Evolutionary conservation across 75 land plant genomes (phyloP), one percentile per base, ranked within the genome.

Genomic region (Pseudotsuga menziesii): DNA sequence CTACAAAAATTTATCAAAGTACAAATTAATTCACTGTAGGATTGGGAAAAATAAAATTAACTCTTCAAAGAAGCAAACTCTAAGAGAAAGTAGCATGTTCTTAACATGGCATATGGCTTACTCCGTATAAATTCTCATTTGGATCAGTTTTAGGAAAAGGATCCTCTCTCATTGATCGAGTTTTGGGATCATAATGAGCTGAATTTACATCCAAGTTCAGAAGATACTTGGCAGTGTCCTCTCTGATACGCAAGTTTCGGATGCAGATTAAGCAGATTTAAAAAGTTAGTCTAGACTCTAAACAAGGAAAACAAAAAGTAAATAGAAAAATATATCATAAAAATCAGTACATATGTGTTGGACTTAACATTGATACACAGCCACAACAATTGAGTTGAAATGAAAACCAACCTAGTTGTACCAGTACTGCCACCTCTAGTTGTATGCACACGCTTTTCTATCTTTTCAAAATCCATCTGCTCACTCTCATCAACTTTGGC

Each of bases 381-480:
- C 2, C 52, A 72, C 75, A 77, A 25, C 35, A 78, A 73, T 48
- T 48, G 54, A 11, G 75, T 22, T 41, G 9, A 73, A 78, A 23
- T 41, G 39, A 27, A 44, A 73, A 41, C 55, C 61, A 71, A 93
- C 96, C 96, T 91, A 4, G 93, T 96, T 79, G 96, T 95, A 72
- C 98, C 96, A 23, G 98, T 95, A 79, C 98, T 95, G 11, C 96
- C 98, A 84, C 96, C 98, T 64, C 96, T 96, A 15, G 98, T 95
- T 2, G 98, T 95, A 35, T 92, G 95, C 44, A 95, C 96, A 88
- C 98, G 91, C 77, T 95, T 95, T 82, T 95, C 96, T 29, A 95
- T 96, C 84, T 93, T 95, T 39, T 94, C 98, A 70, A 95, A 95
- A 75, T 93, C 98, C 96, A 95, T 95, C 72, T 95, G 96, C 61